Conservation (phyloP, 148 eudicot genomes). For the Chenopodium quinoa region DNA sequence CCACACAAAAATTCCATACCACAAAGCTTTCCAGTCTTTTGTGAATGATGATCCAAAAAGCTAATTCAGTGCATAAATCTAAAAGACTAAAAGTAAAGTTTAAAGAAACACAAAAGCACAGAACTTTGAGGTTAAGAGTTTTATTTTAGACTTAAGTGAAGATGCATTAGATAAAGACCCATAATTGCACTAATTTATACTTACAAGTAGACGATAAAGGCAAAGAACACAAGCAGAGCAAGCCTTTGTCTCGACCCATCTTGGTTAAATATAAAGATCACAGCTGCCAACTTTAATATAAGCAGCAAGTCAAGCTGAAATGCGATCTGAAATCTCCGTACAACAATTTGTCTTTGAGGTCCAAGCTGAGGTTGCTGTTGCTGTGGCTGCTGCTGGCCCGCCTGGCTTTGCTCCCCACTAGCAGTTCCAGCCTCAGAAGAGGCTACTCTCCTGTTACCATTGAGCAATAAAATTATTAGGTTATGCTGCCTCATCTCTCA, state of each 20-base stretch:
- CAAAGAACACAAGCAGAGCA: constrained; percentile 82
- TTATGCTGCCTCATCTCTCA: not conserved
- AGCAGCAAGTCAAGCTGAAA: constrained; percentile 87
- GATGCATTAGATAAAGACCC: not conserved
- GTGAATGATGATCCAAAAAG: not conserved
- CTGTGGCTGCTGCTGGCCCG: constrained; percentile 49
- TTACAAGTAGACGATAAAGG: constrained; percentile 84
- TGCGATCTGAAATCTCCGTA: constrained; percentile 92
- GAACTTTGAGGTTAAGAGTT: not conserved
- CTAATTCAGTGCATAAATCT: not conserved
- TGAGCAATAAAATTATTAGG: not conserved
- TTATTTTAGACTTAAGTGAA: not conserved
- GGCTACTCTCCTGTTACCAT: constrained; percentile 45
- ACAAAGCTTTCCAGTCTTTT: not conserved
- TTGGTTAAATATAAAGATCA: constrained; percentile 92
- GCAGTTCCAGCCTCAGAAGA: constrained; percentile 54
- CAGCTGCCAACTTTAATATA: constrained; percentile 92
- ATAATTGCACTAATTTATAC: constrained; percentile 22
- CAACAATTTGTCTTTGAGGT: constrained; percentile 84
- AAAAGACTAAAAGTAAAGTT: not conserved
- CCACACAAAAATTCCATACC: not conserved
- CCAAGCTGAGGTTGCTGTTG: constrained; percentile 55
- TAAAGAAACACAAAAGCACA: not conserved
- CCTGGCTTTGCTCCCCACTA: constrained; percentile 64
- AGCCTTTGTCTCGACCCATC: constrained; percentile 97